Evolutionary conservation across 768 basidiomycete species (phyloP).

Genomic region (Mycena epipterygia): DNA sequence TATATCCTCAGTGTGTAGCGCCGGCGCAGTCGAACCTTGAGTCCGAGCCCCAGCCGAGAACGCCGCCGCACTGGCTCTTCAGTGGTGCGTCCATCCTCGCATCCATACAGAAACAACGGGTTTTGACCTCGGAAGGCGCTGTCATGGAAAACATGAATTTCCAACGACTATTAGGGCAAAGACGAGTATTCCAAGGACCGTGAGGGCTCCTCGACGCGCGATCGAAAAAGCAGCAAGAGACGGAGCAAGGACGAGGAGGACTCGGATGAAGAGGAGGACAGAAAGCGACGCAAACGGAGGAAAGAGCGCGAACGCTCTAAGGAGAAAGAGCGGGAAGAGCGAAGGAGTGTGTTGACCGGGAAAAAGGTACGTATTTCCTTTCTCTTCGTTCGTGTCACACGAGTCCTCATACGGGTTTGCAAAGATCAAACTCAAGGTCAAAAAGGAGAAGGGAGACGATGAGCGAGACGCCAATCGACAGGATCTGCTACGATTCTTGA

Average conservation of each 20-base stretch:
- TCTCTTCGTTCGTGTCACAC: neutral
- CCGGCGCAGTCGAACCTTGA: slow-evolving; percentile 14
- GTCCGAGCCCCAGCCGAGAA: slow-evolving; percentile 20
- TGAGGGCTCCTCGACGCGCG: slow-evolving; percentile 16
- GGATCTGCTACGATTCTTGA: slow-evolving; percentile 68
- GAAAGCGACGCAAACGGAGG: slow-evolving; percentile 49
- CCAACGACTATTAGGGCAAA: slow-evolving; percentile 6
- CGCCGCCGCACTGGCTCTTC: slow-evolving; percentile 12
- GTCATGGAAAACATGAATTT: slow-evolving; percentile 10
- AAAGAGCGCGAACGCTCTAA: slow-evolving; percentile 52
- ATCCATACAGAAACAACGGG: neutral
- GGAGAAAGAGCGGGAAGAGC: slow-evolving; percentile 60
- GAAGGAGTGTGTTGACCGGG: slow-evolving; percentile 70
- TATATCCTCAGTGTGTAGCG: slow-evolving; percentile 9
- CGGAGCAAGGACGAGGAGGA: slow-evolving; percentile 7
- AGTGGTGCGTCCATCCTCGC: slow-evolving; percentile 30
- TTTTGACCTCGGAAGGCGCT: slow-evolving; percentile 38
- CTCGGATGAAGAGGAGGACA: slow-evolving; percentile 34
- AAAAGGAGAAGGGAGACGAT: slow-evolving; percentile 68
- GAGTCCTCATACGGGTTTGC: slow-evolving; percentile 5
- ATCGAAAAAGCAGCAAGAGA: slow-evolving; percentile 11
- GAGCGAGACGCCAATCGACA: slow-evolving; percentile 70
- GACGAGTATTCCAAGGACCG: slow-evolving; percentile 26
- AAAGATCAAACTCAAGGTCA: slow-evolving; percentile 75
- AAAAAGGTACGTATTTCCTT: slow-evolving; percentile 72